Conservation (phyloP, 2,329 filamentous ascomycete species). For the Ophiostoma perfectum region DNA sequence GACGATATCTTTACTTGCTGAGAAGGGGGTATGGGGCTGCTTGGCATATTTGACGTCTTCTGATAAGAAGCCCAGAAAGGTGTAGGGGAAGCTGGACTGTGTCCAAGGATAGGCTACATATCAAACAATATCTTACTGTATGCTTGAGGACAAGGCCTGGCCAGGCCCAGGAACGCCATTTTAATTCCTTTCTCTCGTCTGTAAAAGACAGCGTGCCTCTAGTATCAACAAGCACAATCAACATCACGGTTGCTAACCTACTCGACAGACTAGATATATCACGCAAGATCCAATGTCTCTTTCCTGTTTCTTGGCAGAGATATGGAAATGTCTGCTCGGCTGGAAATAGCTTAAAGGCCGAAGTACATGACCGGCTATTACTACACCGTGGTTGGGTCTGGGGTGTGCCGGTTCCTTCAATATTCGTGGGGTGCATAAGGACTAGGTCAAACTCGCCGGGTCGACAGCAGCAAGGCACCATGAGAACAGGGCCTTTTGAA, state of each 20-base stretch:
- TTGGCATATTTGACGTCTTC: neutral
- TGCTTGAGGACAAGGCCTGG: neutral
- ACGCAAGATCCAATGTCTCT: neutral
- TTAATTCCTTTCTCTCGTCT: neutral
- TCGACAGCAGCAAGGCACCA: too few species aligned
- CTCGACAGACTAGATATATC: neutral
- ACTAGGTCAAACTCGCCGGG: too few species aligned
- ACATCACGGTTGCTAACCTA: neutral
- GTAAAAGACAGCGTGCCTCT: too few species aligned
- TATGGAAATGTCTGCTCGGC: neutral
- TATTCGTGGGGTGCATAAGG: neutral
- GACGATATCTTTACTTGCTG: neutral
- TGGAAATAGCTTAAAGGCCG: neutral
- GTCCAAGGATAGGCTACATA: neutral
- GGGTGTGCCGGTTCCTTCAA: too few species aligned
- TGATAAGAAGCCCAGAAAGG: neutral
- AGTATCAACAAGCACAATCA: too few species aligned
- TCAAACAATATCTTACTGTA: neutral
- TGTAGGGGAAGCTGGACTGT: neutral
- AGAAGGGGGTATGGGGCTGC: neutral
- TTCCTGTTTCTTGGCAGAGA: neutral
- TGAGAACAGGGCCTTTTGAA: too few species aligned
- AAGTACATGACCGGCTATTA: too few species aligned
- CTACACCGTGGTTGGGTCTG: too few species aligned
- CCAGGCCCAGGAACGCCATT: neutral